These are phyloP conservation scores for Tetrapisispora nanseiensis DNA, from an alignment of 805 yeast species.

Conservation along the genomic window DNA sequence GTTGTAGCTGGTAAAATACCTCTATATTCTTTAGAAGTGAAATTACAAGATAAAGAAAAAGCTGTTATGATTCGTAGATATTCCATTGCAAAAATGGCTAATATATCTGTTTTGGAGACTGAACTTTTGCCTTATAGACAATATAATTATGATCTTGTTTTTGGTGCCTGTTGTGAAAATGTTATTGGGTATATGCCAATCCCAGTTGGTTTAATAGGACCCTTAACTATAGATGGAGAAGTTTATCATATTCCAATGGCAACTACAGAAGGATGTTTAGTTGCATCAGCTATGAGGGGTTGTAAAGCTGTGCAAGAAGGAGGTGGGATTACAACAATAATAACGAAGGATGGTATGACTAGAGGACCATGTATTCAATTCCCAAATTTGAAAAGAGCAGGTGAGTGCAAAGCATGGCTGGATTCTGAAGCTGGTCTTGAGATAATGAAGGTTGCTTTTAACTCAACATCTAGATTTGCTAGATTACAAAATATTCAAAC, in stretches of 20 bases:
- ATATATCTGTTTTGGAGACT: slow-evolving; percentile 68
- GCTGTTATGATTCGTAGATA: slow-evolving; percentile 91
- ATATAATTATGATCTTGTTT: slow-evolving; percentile 90
- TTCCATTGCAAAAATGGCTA: slow-evolving; percentile 75
- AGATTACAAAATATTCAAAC: slow-evolving; percentile 84
- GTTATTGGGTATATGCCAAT: slow-evolving; percentile 94
- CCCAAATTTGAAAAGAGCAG: slow-evolving; percentile 75
- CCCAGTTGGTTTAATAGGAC: slow-evolving; percentile 98
- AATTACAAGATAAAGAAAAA: slow-evolving; percentile 74
- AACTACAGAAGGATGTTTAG: slow-evolving; percentile 97
- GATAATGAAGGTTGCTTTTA: slow-evolving; percentile 74
- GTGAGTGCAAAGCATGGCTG: slow-evolving; percentile 89
- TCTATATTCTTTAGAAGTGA: slow-evolving; percentile 86
- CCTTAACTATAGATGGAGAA: slow-evolving; percentile 78
- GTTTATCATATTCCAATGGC: slow-evolving; percentile 96
- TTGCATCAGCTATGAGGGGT: slow-evolving; percentile 98
- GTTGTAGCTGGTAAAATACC: slow-evolving; percentile 75
- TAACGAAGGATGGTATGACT: slow-evolving; percentile 96
- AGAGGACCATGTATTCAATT: slow-evolving; percentile 97
- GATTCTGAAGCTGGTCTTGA: slow-evolving; percentile 91
- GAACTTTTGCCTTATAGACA: slow-evolving; percentile 64
- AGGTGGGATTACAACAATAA: slow-evolving; percentile 87
- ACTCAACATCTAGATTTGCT: slow-evolving; percentile 97
- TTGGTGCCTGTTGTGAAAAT: slow-evolving; percentile 98
- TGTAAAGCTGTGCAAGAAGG: slow-evolving; percentile 97